Percentiles rank a stretch among this genome's conserved stretches.
These are phyloP conservation scores for Cryptococcus jaspeensis DNA, from an alignment of 1,284 basidiomycete species.

Conservation along the genomic window DNA sequence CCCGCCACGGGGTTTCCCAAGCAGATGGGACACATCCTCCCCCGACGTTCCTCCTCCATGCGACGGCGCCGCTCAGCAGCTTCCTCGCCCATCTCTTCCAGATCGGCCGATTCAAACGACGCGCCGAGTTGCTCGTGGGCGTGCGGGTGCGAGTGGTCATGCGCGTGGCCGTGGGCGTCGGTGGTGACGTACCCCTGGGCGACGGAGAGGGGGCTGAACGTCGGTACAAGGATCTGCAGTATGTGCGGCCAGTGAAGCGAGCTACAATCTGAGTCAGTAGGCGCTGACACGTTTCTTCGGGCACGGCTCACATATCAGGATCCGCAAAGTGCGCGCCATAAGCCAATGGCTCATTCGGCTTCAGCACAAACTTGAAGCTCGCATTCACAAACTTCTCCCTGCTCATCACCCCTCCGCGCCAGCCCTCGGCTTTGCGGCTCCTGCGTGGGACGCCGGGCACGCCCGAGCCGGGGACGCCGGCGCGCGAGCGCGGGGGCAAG, in stretches of 20 bases:
- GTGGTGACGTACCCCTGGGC: conserved; percentile 48
- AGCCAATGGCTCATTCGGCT: conserved; percentile 69
- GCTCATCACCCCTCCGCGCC: conserved; percentile 62
- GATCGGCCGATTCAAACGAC: conserved; percentile 30
- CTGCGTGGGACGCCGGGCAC: conserved; percentile 59
- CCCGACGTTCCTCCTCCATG: conserved; percentile 46
- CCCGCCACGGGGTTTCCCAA: conserved; percentile 79
- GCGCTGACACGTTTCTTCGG: neutral
- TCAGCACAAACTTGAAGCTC: conserved; percentile 90
- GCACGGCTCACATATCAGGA: conserved; percentile 76
- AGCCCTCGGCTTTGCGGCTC: conserved; percentile 63
- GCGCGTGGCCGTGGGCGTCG: conserved; percentile 20
- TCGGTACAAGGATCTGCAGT: conserved; percentile 88
- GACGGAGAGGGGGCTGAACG: conserved; percentile 54
- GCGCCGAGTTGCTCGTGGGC: conserved; percentile 6
- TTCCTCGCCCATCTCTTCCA: conserved; percentile 38
- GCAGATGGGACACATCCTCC: conserved; percentile 88
- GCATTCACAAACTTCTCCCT: conserved; percentile 92
- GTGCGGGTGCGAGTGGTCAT: neutral
- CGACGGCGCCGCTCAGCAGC: conserved; percentile 32
- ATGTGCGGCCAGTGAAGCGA: conserved; percentile 97
- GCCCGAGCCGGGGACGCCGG: conserved; percentile 45
- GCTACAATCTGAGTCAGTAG: conserved; percentile 53
- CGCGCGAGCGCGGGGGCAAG: conserved; percentile 67
- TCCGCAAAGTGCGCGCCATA: conserved; percentile 95